Evolutionary conservation across 2,329 filamentous ascomycete genomes (phyloP), one percentile per base, ranked within the genome.

Genomic region (Tothia fuscella): DNA sequence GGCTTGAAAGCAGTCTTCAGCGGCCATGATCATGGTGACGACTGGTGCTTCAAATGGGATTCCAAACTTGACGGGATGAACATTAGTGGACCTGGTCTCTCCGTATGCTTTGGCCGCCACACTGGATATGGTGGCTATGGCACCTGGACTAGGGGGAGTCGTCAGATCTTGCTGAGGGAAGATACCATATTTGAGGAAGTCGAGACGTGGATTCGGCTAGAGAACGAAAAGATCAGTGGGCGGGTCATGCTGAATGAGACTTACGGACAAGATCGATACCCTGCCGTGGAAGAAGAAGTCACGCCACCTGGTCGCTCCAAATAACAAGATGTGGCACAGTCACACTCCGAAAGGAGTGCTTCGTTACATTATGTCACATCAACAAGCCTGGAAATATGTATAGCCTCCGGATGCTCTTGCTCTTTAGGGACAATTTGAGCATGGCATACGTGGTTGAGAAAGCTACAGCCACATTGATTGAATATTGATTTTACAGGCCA

Each of bases 51-150:
- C 59, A 61, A 60, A 50, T 62, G 61, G 62, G 45, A 54, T 17
- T n/a, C 31, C 5, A 41, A 45, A 2, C 51, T 60, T 3, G 49
- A 56, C 1, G 49, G 48, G 10, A 55, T 52, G 33, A 53, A 53
- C 14, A 20, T 60, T 2, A 56, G 55, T 0, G 70, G 67, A 1
- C 67, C 64, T 43, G 67, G 66, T 2, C 40, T 65, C 5, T 53
- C 59, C 32, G 45, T 70, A 49, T 82, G 79, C 51, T 75, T 74
- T 48, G 76, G 76, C 4, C 73, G 80, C 48, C 78, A 80, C 49
- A 71, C 75, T 0, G 80, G 80, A 0, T 83, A 83, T 42, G 80
- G 79, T 0, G 80, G 80, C 0, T 84, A 84, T 49, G 76, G 78
- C 0, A 64, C 65, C 34, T 81, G 73, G 72, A 68, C 70, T 7